Conservation (phyloP, 331 rosid species). For the Acacia concinna region DNA sequence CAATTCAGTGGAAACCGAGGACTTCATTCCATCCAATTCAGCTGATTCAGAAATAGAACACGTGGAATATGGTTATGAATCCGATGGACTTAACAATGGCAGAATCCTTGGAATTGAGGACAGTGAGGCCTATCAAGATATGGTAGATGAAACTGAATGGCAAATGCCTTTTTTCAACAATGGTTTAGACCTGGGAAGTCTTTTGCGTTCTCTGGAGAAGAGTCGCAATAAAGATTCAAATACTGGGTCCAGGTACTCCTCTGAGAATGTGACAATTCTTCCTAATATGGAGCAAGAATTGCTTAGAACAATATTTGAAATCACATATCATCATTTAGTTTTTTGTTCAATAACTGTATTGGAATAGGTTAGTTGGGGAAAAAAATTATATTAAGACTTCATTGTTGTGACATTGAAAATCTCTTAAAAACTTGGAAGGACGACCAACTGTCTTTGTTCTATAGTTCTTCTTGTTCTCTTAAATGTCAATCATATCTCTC, state of each 20-base stretch:
- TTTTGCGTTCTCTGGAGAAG: slow-evolving; percentile 59
- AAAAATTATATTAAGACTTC: neutral
- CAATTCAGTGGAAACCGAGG: slow-evolving; percentile 35
- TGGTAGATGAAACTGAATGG: slow-evolving; percentile 37
- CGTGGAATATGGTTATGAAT: slow-evolving; percentile 36
- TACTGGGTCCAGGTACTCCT: slow-evolving; percentile 43
- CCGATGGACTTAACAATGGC: slow-evolving; percentile 26
- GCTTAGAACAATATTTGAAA: neutral
- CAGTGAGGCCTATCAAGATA: slow-evolving; percentile 33
- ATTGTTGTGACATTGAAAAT: neutral
- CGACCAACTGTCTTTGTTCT: neutral
- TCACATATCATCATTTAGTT: neutral
- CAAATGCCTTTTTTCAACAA: slow-evolving; percentile 37
- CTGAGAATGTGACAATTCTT: neutral
- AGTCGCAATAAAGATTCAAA: slow-evolving; percentile 38
- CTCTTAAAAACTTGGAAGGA: neutral
- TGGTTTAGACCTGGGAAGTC: slow-evolving; percentile 53
- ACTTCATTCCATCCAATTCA: slow-evolving; percentile 16
- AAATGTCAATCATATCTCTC: neutral
- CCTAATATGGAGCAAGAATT: neutral
- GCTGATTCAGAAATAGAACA: slow-evolving; percentile 27
- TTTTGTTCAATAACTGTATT: neutral
- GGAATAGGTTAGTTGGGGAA: neutral
- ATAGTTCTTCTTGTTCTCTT: slow-evolving; percentile 3
- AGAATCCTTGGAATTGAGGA: slow-evolving; percentile 44